Base-by-base conservation (phyloP, 2,329 filamentous ascomycete genomes). In the Aotearoamyces nothofagi region DNA sequence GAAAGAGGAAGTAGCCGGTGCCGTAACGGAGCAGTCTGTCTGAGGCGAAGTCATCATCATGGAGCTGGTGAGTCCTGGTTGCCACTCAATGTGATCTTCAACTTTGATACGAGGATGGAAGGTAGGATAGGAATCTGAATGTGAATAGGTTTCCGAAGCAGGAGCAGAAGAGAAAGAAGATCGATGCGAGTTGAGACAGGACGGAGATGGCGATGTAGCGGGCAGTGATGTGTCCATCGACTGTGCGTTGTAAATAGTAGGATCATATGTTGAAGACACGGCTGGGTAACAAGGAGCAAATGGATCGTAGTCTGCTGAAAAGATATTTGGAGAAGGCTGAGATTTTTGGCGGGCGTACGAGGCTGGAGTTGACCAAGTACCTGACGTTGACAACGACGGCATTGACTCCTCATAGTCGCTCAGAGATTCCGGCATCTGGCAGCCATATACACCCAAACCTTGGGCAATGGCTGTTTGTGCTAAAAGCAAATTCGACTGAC, bases 271-370 rank as follows among this genome's bases (percentile, higher is more conserved):
- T 12, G 50, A 36, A 31, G 55, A 44, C 36, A 61, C 44, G 29
- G 49, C 44, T 15, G 53, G 41, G 19, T 60, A 55, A 41, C 65
- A 68, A 32, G 53, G 51, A 35, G 54, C 52, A 42, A 66, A 70
- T 16, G 57, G 46, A 39, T 63, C 60, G 42, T 68, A 70, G 25
- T 66, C 63, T 19, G 57, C 45, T 17, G 61, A 53, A 32, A 66
- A 45, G 16, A 63, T 53, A 39, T 55, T 60, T 30, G 61, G 54
- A 35, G 40, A 44, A 15, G 43, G 34, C 15, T 43, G 39, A 16
- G 42, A 35, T 27, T 34, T 34, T 39, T 43, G 36, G 39, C 39
- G 25, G 34, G 30, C 25, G 38, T 34, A 27, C 40, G 35, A 17
- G 40, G 39, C 24, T 39, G 37, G 22, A 35, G 31, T 16, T 37